phyloP scores from a whole-genome alignment of 2,329 filamentous ascomycete species.

The Gaeumannomyces sp. region DNA sequence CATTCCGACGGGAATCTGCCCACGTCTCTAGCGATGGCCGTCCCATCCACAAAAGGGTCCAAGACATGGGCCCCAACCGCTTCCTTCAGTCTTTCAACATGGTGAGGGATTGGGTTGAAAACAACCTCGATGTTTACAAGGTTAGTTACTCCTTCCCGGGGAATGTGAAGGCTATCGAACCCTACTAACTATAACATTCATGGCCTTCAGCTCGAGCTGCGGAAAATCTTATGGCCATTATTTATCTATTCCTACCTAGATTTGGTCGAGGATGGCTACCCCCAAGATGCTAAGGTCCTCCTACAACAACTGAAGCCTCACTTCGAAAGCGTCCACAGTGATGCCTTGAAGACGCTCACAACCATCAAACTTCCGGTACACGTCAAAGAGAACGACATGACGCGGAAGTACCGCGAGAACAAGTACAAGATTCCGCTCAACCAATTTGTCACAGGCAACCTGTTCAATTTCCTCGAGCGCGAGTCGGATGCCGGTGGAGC shows the following conservation, averaged over 20 bases:
- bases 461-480: constrained; percentile 85
- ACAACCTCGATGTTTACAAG: constrained; percentile 91
- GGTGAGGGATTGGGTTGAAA: constrained; percentile 78
- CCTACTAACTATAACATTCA: constrained; percentile 14
- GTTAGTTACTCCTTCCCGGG: constrained; percentile 32
- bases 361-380: constrained; percentile 73
- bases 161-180: neutral
- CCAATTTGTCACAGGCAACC: constrained; percentile 70
- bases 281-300: constrained; percentile 67
- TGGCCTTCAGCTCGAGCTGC: constrained; percentile 65
- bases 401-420: constrained; percentile 75
- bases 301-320: constrained; percentile 59
- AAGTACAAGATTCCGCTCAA: constrained; percentile 91
- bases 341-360: constrained; percentile 72
- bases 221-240: constrained; percentile 82
- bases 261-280: constrained; percentile 65
- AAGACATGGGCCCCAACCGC: constrained; percentile 68
- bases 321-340: constrained; percentile 72
- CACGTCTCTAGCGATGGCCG: constrained; percentile 76
- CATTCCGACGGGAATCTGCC: constrained; percentile 84
- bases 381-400: constrained; percentile 66
- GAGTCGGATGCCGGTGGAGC: constrained; percentile 75
- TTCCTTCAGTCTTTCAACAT: constrained; percentile 70
- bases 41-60: constrained; percentile 58
- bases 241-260: constrained; percentile 92